Base-by-base conservation (phyloP, 306 rosid species). In the Cucurbita moschata region DNA sequence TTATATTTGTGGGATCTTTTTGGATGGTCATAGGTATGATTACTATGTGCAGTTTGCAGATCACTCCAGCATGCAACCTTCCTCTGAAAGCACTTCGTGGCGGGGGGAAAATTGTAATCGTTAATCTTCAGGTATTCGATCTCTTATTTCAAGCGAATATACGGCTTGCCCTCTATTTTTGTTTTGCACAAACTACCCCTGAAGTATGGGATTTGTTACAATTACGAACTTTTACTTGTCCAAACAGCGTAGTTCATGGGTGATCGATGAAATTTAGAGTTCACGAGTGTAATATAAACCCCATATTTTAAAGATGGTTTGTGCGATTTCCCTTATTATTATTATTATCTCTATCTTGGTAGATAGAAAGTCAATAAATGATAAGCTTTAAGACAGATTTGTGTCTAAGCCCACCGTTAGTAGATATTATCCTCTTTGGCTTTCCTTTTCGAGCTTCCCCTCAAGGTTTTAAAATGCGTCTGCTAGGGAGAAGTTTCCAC, bases 41-140 rank as follows among this genome's bases (percentile, higher is more conserved):
- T 63, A 81, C 73, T 75, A 30, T 35, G 15, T 83, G 86, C 95
- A 94, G 97, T 81, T 81, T 94, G 84, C 99, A 94, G 85, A 94
- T 94, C 77, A 94, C 99, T 77, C 99, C 99, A 67, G 99, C 99
- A 23, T 94, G 99, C 85, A 91, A 94, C 87, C 90, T 94, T 74
- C 97, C 99, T 85, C 77, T 94, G 72, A 89, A 85, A 88, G 86
- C 97, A 37, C 87, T 89, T 73, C 99, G 91, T 26, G 92, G 97
- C 69, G 99, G 99, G 77, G 99, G 99, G 42, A 85, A 94, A 84
- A 88, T 94, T 78, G 88, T 94, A 51, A 91, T 94, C 72, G 96
- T 94, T 79, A 91, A 94, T 83, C 99, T 94, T 78, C 99, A 94
- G 96, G 99, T 94, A 76, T 39, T 12, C 10, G 15, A 2, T 71